phyloP scores from a whole-genome alignment of 2,329 filamentous ascomycete species.

The Colletotrichum brevisporum region DNA sequence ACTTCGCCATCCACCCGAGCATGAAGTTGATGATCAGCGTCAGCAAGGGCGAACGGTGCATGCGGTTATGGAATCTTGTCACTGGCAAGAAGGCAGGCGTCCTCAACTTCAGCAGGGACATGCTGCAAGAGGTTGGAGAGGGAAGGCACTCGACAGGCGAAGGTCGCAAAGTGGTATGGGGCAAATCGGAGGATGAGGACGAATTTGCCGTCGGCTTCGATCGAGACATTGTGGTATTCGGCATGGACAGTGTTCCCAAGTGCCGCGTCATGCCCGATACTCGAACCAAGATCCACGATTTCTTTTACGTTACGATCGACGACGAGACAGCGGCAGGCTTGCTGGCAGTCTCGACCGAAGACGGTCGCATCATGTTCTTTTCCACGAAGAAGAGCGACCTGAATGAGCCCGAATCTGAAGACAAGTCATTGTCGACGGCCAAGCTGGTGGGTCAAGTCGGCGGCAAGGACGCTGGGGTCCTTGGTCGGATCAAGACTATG shows the following conservation, averaged over 20 bases:
- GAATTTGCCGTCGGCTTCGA: constrained; percentile 94
- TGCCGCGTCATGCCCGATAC: constrained; percentile 79
- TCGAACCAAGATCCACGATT: constrained; percentile 85
- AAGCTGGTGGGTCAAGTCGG: constrained; percentile 83
- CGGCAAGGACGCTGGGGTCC: constrained; percentile 77
- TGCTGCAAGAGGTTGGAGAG: constrained; percentile 83
- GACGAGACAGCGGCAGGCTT: constrained; percentile 66
- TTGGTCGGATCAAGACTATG: constrained; percentile 90
- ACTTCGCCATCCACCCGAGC: constrained; percentile 95
- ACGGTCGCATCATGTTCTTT: constrained; percentile 89
- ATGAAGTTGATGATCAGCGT: constrained; percentile 98
- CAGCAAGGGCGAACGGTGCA: constrained; percentile 88
- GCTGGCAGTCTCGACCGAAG: constrained; percentile 87
- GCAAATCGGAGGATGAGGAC: constrained; percentile 77
- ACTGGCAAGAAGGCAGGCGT: constrained; percentile 97
- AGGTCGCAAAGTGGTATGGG: constrained; percentile 86
- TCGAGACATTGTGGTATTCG: constrained; percentile 85
- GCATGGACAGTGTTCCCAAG: constrained; percentile 86
- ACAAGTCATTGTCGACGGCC: constrained; percentile 66
- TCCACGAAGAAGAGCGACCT: constrained; percentile 72
- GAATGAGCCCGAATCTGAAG: constrained; percentile 47
- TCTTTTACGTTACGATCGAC: constrained; percentile 76
- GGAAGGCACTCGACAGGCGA: constrained; percentile 84
- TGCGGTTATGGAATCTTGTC: constrained; percentile 96
- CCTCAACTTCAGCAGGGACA: constrained; percentile 82